Conservation (phyloP, 2,329 filamentous ascomycete genomes). For the Ceratocystis papillata region DNA sequence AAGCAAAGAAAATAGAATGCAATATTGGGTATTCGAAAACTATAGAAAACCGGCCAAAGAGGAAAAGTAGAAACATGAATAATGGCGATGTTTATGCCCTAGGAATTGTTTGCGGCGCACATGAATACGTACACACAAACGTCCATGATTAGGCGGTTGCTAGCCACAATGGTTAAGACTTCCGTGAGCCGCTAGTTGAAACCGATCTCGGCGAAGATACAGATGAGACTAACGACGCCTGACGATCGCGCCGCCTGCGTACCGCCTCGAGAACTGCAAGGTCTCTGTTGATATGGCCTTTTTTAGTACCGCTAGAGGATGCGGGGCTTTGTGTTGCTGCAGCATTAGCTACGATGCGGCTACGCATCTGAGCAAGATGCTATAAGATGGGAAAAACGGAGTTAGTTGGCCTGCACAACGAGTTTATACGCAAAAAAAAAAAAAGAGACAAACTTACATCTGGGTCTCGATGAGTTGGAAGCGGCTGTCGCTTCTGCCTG, state of each 20-base stretch:
- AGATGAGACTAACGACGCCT: background rate
- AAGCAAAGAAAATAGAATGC: background rate
- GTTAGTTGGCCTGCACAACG: background rate
- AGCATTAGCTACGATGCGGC: background rate
- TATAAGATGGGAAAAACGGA: background rate
- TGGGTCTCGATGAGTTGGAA: background rate
- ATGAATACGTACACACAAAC: too few relatives aligned
- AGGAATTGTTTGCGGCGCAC: too few relatives aligned
- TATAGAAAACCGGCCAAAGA: too few relatives aligned
- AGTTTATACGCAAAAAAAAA: too few relatives aligned
- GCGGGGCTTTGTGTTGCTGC: background rate
- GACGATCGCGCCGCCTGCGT: background rate
- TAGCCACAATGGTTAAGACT: background rate
- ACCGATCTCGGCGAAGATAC: background rate
- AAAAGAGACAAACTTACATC: background rate
- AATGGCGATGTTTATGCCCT: too few relatives aligned
- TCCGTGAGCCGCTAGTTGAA: background rate
- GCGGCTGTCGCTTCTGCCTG: background rate
- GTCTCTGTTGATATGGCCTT: background rate
- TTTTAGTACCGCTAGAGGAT: background rate
- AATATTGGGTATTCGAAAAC: background rate
- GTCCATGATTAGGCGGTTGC: too few relatives aligned
- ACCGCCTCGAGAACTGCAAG: background rate
- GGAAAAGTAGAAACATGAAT: too few relatives aligned
- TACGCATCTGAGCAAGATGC: slow-evolving; percentile 8